Base-by-base conservation (phyloP, 768 basidiomycete genomes). In the Macrolepiota dolichaula region DNA sequence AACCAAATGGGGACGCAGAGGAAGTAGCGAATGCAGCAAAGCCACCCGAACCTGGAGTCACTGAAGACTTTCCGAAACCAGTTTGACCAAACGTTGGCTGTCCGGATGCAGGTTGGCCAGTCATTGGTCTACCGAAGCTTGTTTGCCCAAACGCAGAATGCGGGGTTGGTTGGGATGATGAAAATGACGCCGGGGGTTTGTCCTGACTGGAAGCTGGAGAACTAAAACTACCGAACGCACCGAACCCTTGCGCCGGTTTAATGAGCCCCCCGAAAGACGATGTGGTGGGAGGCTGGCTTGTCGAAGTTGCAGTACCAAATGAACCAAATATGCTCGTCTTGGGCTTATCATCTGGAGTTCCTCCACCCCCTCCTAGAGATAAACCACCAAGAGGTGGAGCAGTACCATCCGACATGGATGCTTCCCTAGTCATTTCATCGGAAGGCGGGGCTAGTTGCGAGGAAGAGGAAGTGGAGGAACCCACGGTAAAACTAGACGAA, bases 361-460 rank as follows among this genome's bases (percentile, higher is more conserved):
- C 62, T 15, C 63, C 55, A 24, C 69, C 72, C 12, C 73, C 67
- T 13, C 75, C 73, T 13, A 80, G 67, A 52, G 72, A 76, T 59
- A 71, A 66, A 36, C 73, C 73, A 54, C 76, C 74, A 60, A 83
- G 78, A 1, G 70, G 69, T 27, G 76, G 66, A 17, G 75, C 69
- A 2, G 73, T 70, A 49, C 74, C 75, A 62, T 79, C 79, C 1
- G 77, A 73, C 81, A 82, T 82, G 1, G 81, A 80, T 10, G 75
- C 79, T 65, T 82, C 81, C 36, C 78, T 74, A 4, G 77, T 74
- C 63, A 81, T 77, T 35, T 71, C 65, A 5, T 74, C 67, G 9
- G 71, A 46, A 35, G 67, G 62, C 32, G 71, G 47, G 13, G 65
- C 51, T 38, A 46, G 68, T 56, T n/a, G 62, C 55, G 37, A 46